These are phyloP conservation scores for Mucor racemosus DNA, from an alignment of 371 early-diverging fungal genomes.

Conservation along the genomic window DNA sequence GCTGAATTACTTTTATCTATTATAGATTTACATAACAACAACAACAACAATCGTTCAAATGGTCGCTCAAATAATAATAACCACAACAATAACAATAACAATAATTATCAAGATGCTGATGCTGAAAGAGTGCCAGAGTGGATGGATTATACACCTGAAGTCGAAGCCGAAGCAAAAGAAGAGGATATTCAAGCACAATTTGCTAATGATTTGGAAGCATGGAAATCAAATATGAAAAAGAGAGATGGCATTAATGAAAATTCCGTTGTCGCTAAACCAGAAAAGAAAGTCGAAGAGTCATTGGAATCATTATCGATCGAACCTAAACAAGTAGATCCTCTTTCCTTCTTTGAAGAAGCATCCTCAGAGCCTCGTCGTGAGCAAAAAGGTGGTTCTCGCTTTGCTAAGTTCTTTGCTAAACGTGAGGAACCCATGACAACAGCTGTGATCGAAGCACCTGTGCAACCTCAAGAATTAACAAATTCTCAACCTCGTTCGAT, in stretches of 20 bases:
- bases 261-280: slow-evolving; percentile 1
- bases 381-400: slow-evolving; percentile 58
- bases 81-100: slow-evolving; percentile 6
- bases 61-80: background rate
- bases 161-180: slow-evolving; percentile 28
- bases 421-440: slow-evolving; percentile 39
- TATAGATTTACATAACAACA: slow-evolving; percentile 8
- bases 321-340: slow-evolving; percentile 5
- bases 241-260: slow-evolving; percentile 40
- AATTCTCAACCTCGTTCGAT: slow-evolving; percentile 38
- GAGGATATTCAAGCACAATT: slow-evolving; percentile 40
- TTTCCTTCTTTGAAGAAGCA: slow-evolving; percentile 24
- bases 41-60: background rate
- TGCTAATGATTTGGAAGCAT: slow-evolving; percentile 64
- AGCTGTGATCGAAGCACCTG: background rate
- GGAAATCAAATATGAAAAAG: slow-evolving; percentile 70
- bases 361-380: slow-evolving; percentile 30
- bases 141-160: slow-evolving; percentile 69
- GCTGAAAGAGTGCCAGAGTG: slow-evolving; percentile 63
- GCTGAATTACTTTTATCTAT: background rate
- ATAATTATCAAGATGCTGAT: slow-evolving; percentile 16
- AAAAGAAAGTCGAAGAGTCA: slow-evolving; percentile 9
- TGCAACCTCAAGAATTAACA: background rate
- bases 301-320: slow-evolving; percentile 11
- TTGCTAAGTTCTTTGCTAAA: slow-evolving; percentile 67